Base-by-base conservation (phyloP, 2,329 filamentous ascomycete genomes). In the Nemania sp. region DNA sequence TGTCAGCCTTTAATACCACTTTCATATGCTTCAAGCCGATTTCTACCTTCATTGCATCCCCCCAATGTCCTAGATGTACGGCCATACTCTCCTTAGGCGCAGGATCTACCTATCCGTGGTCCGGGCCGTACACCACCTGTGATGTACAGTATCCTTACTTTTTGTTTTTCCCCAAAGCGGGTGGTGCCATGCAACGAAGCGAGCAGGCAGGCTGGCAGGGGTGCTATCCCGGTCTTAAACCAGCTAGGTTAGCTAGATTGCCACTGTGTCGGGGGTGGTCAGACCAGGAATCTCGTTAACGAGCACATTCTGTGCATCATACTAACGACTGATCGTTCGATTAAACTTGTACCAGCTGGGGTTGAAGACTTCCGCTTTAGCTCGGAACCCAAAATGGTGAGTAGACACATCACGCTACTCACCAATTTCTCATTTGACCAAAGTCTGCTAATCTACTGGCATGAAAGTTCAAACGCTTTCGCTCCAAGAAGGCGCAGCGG, bases 401-500 rank as follows among this genome's bases (percentile, higher is more conserved):
- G 30, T 36, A 4, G 17, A 45, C 15, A 1, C 24, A 5, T n/a
- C n/a, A n/a, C n/a, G n/a, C 20, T 36, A 9, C 14, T 1, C 15
- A 28, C 19, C 2, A 11, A 17, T 17, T 17, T 26, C n/a, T 36
- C 4, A 19, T 19, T 8, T 8, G 11, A 6, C 11, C 26, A 28
- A 28, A 28, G n/a, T n/a, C n/a, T n/a, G n/a, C n/a, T 26, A 9
- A 15, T 2, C 5, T 34, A 24, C n/a, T 37, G 33, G 37, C 44
- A 6, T 9, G n/a, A 23, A 40, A 45, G 41, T 51, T 51, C 1
- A 51, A 51, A 45, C 48, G 33, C 23, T 33, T 45, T 22, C 48
- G 48, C 8, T 45, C 41, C 1, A 45, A 45, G 15, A 37, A 14
- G 24, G 14, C 15, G 17, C 40, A 19, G 11, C 31, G n/a, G 40